A percentile compares a stretch with the other conserved stretches of the same genome.
Conservation (phyloP, 2,329 filamentous ascomycete genomes). For the Phyllosticta capitalensis region DNA sequence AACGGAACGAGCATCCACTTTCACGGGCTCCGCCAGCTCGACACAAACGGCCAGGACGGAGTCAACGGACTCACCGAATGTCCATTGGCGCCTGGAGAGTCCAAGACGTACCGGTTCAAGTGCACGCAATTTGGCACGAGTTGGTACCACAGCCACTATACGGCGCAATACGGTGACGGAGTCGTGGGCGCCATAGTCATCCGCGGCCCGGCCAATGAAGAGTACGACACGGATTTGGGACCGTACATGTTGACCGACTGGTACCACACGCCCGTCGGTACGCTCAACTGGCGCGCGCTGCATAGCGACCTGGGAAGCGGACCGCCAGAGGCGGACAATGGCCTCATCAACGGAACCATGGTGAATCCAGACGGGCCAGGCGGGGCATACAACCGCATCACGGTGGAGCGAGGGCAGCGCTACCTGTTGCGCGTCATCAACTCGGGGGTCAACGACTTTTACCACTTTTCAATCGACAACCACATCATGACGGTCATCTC, state of each 20-base stretch:
- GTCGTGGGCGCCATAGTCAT: slow-evolving; percentile 31
- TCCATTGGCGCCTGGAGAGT: slow-evolving; percentile 52
- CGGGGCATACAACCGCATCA: slow-evolving; percentile 26
- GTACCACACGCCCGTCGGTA: slow-evolving; percentile 38
- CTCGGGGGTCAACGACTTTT: slow-evolving; percentile 27
- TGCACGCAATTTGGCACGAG: slow-evolving; percentile 39
- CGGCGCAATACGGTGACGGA: slow-evolving; percentile 35
- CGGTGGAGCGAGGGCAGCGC: slow-evolving; percentile 32
- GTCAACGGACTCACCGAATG: slow-evolving; percentile 51
- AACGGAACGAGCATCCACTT: slow-evolving; percentile 45
- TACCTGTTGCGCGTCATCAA: slow-evolving; percentile 39
- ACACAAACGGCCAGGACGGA: slow-evolving; percentile 35
- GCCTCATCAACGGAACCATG: slow-evolving; percentile 48
- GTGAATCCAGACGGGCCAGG: slow-evolving; percentile 31
- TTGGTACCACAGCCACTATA: slow-evolving; percentile 37
- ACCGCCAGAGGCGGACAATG: slow-evolving; percentile 33
- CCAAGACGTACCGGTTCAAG: slow-evolving; percentile 48
- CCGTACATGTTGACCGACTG: slow-evolving; percentile 53
- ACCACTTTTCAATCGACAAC: slow-evolving; percentile 30
- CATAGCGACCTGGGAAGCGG: background rate
- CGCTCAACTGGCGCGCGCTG: background rate
- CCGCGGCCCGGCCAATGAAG: slow-evolving; percentile 33
- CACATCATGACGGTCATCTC: slow-evolving; percentile 30
- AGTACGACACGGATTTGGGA: slow-evolving; percentile 53
- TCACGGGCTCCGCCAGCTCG: slow-evolving; percentile 41